phyloP scores from a whole-genome alignment of 345 rosid species.

The Murraya koenigii region DNA sequence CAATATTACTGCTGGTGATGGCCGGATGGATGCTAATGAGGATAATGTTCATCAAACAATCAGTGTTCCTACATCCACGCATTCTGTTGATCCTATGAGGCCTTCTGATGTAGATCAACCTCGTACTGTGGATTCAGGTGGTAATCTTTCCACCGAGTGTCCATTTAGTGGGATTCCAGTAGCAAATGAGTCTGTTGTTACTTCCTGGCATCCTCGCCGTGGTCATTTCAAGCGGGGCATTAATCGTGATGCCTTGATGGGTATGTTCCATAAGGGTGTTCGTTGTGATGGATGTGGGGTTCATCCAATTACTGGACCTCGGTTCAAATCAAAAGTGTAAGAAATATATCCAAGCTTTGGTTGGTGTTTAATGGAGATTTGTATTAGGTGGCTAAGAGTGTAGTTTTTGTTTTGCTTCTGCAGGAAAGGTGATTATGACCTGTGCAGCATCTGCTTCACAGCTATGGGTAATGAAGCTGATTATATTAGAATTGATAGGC shows the following conservation, averaged over 20 bases:
- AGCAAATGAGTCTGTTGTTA: conserved; percentile 16
- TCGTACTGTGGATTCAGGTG: conserved; percentile 13
- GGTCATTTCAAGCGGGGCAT: conserved; percentile 30
- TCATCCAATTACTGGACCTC: conserved; percentile 83
- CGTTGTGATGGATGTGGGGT: conserved; percentile 91
- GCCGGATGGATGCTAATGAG: conserved; percentile 23
- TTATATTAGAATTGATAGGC: conserved; percentile 69
- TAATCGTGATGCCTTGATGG: conserved; percentile 29
- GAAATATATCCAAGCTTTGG: conserved; percentile 12
- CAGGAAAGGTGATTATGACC: conserved; percentile 84
- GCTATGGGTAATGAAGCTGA: conserved; percentile 67
- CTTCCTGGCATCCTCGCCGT: background rate
- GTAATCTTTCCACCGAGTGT: conserved; percentile 35
- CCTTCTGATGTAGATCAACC: conserved; percentile 13
- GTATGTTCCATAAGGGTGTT: conserved; percentile 76
- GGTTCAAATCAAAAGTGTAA: conserved; percentile 93
- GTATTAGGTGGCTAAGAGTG: background rate
- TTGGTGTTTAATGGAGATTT: background rate
- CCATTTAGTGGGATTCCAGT: conserved; percentile 56
- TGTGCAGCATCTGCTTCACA: conserved; percentile 81
- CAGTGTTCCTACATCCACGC: conserved; percentile 19
- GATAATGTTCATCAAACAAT: conserved; percentile 5
- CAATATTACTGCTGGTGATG: conserved; percentile 11
- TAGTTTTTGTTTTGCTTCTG: conserved; percentile 9
- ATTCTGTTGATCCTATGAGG: conserved; percentile 2